Evolutionary conservation across 2,329 filamentous ascomycete species (phyloP), one percentile per base, ranked within the genome.

Genomic region (Byssothecium circinans): DNA sequence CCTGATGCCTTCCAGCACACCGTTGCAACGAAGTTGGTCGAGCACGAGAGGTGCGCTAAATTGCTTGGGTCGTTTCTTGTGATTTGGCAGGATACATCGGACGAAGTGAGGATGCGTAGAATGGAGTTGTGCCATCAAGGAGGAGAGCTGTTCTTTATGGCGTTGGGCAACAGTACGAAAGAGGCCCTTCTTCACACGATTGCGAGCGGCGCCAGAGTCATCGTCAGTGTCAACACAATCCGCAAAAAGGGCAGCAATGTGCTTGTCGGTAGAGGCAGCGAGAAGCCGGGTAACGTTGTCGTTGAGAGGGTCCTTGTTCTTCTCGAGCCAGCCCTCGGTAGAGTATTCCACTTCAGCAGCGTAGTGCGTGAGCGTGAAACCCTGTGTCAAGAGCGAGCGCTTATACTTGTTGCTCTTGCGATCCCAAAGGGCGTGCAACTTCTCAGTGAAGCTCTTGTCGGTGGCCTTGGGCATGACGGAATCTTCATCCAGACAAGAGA

Each of bases 391-490:
- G 14, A 94, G 84, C 15, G 91, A 94, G 6, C 90, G 83, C 41
- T 90, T 86, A 71, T 99, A 99, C 70, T 99, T 99, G 38, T 84
- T 81, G 27, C 91, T 94, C 70, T 96, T 97, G 65, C 91, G 90
- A 68, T 97, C 91, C 94, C 95, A 99, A 1, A 99, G 75, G 0
- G 87, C 87, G 72, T 99, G 89, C n/a, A 99, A 79, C 72, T 99
- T 99, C 62, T 99, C 95, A 0, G 92, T 97, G 64, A 99, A 99
- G 7, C 88, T 90, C 71, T 89, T 92, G 71, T 99, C 95, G 1
- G 92, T 96, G 3, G 94, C 94, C 72, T 97, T 99, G 25, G 94
- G 94, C 94, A 99, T 99, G 25, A 99, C 95, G 39, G 87, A 94
- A 73, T 99, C 94, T 73, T 99, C 94, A 59, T 99, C 94, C 14